These are phyloP conservation scores for Pogostemon cablin DNA, from an alignment of 257 asterid species.

Conservation along the genomic window DNA sequence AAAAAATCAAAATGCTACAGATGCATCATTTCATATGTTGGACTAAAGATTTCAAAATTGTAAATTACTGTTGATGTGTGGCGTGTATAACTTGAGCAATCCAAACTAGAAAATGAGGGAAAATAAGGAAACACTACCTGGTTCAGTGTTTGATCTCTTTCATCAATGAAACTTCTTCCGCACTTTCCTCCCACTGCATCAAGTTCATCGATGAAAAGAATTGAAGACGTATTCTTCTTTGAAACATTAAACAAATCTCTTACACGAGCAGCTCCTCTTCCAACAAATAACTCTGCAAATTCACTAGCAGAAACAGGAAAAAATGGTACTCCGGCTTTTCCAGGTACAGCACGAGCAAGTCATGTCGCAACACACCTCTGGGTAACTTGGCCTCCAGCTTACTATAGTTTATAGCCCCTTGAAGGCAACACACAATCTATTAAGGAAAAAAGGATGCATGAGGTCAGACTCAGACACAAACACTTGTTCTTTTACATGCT, in stretches of 20 bases:
- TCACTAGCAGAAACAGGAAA: conserved; percentile 98
- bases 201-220: conserved; percentile 91
- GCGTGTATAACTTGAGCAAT: not conserved
- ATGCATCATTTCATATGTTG: conserved; percentile 20
- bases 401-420: conserved; percentile 83
- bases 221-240: conserved; percentile 88
- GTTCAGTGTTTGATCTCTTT: conserved; percentile 94
- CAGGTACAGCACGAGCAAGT: conserved; percentile 99
- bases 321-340: conserved; percentile 95
- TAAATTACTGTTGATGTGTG: not conserved
- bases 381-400: conserved; percentile 96
- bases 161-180: conserved; percentile 95
- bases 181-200: conserved; percentile 99
- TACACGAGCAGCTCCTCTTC: conserved; percentile 97
- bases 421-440: conserved; percentile 87
- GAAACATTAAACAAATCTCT: conserved; percentile 88
- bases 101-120: not conserved
- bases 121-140: conserved; percentile 82
- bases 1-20: not conserved
- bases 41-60: not conserved
- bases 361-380: conserved; percentile 87
- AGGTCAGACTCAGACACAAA: conserved; percentile 10
- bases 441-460: conserved; percentile 22
- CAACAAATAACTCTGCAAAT: conserved; percentile 93
- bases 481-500: not conserved